Conservation (phyloP, 306 rosid genomes). For the Carpinus viminea region DNA sequence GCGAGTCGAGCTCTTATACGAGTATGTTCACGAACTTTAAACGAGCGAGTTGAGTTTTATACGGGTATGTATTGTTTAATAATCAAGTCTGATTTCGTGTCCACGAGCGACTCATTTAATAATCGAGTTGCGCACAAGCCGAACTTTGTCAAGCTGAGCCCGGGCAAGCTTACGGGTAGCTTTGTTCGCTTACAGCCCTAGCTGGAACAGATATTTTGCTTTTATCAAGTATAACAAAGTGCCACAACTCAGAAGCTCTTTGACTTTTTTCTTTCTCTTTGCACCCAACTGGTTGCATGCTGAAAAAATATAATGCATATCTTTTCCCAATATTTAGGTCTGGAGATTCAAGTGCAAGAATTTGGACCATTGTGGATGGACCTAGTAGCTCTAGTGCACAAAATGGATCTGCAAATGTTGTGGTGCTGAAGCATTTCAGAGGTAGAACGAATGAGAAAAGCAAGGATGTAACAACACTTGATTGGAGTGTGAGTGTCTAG, state of each 20-base stretch:
- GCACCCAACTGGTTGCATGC: background rate
- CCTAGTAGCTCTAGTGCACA: slow-evolving; percentile 37
- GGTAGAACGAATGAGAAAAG: slow-evolving; percentile 64
- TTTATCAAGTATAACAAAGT: background rate
- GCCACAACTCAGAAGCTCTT: background rate
- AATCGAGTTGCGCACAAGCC: no score
- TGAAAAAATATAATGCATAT: background rate
- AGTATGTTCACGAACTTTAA: no score
- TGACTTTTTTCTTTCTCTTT: background rate
- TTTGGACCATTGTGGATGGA: slow-evolving; percentile 55
- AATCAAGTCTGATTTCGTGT: no score
- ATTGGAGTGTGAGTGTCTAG: slow-evolving; percentile 64
- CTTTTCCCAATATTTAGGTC: slow-evolving; percentile 37
- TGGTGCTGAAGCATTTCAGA: slow-evolving; percentile 56
- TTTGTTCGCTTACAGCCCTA: no score
- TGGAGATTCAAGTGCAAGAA: slow-evolving; percentile 76
- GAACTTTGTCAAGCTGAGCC: no score
- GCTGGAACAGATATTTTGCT: background rate
- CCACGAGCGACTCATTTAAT: no score
- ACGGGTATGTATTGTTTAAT: no score
- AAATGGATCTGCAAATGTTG: slow-evolving; percentile 38
- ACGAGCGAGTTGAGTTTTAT: no score
- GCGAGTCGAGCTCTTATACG: no score
- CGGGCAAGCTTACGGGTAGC: no score
- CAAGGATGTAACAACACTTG: slow-evolving; percentile 75